Conservation (phyloP, 345 rosid genomes). For the Gossypium australe region DNA sequence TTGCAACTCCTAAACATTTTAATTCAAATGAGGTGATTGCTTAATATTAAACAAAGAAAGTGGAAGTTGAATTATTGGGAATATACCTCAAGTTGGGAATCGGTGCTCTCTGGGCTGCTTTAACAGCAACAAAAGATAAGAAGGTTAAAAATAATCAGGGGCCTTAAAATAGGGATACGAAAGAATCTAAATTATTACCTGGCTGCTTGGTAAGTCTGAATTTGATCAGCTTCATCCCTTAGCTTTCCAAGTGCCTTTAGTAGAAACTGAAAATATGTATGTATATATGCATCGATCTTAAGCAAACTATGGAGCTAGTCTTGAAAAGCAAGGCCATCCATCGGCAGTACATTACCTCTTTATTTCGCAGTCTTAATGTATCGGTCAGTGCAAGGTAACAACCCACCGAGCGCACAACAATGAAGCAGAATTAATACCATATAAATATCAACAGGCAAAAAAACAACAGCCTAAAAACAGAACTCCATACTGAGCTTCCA, state of each 20-base stretch:
- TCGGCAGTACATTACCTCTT: constrained; percentile 19
- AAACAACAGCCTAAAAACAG: neutral
- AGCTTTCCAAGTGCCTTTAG: constrained; percentile 27
- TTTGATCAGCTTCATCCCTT: constrained; percentile 22
- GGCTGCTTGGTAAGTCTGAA: constrained; percentile 4
- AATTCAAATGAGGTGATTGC: neutral
- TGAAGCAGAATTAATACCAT: neutral
- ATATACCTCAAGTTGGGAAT: constrained; percentile 29
- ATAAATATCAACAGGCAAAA: neutral
- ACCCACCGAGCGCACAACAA: neutral
- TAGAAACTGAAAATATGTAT: constrained; percentile 21
- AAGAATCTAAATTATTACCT: constrained; percentile 11
- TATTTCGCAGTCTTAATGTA: constrained; percentile 21
- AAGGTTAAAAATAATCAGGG: neutral
- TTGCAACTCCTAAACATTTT: constrained; percentile 25
- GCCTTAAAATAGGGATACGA: neutral
- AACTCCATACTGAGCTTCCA: neutral
- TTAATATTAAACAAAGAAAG: neutral
- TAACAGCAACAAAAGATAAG: neutral
- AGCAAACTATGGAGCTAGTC: neutral
- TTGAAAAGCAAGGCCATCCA: neutral
- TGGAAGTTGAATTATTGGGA: neutral
- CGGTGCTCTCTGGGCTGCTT: constrained; percentile 14
- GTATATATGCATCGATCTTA: neutral
- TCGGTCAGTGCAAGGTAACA: neutral